Percentiles rank a stretch among this genome's conserved stretches.
These are phyloP conservation scores for Dactylellina leptospora DNA, from an alignment of 2,329 filamentous ascomycete species.

Conservation along the genomic window DNA sequence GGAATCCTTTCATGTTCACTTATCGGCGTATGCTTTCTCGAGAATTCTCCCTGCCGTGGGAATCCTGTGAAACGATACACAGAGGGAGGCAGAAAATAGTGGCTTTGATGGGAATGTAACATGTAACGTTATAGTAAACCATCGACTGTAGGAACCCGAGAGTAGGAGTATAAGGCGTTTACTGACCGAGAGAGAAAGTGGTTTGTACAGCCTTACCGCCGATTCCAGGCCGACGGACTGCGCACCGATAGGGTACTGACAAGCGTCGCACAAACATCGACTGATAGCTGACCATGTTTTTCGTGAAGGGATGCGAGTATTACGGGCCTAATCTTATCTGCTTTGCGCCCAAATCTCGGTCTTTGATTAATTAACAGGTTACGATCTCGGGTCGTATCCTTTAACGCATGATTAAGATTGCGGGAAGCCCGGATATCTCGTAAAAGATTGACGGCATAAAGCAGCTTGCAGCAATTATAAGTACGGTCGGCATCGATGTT, in stretches of 20 bases:
- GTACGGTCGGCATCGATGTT: no score
- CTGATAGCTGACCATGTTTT: background rate
- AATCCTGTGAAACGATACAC: conserved; percentile 22
- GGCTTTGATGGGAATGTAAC: conserved; percentile 4
- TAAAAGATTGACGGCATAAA: no score
- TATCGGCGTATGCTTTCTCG: background rate
- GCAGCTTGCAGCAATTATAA: no score
- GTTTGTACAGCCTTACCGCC: background rate
- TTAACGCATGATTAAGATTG: no score
- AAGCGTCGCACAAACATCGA: no score
- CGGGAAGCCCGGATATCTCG: no score
- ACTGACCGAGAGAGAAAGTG: background rate
- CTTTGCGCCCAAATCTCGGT: background rate
- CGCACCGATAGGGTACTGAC: no score
- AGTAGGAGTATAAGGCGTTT: background rate
- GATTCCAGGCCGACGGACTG: no score
- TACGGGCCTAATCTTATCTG: background rate
- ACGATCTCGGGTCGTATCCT: background rate
- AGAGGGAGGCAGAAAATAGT: background rate
- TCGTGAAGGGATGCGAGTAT: background rate
- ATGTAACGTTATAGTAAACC: conserved; percentile 23
- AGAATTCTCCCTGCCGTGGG: background rate
- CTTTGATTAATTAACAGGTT: background rate
- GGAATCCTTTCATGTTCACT: background rate
- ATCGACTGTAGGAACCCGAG: background rate